These are phyloP conservation scores for Sindora glabra DNA, from an alignment of 306 rosid genomes.

Conservation along the genomic window DNA sequence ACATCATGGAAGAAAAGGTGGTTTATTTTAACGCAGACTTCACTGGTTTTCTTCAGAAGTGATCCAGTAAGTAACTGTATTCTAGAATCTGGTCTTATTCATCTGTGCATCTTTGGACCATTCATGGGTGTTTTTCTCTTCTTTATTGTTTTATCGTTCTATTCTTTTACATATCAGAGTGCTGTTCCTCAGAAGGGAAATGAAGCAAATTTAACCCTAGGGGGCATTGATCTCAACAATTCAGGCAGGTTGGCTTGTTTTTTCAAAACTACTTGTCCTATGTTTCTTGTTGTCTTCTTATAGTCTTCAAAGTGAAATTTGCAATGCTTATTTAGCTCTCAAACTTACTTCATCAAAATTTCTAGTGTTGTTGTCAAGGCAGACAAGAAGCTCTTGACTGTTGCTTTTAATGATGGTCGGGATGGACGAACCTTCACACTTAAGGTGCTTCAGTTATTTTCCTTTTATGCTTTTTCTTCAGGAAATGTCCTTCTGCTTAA, in stretches of 20 bases:
- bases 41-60: conserved; percentile 95
- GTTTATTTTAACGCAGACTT: conserved; percentile 87
- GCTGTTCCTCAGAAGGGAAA: conserved; percentile 65
- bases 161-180: conserved; percentile 39
- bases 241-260: conserved; percentile 97
- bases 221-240: conserved; percentile 99
- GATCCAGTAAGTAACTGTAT: conserved; percentile 78
- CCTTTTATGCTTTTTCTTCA: neutral
- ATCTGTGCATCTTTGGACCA: neutral
- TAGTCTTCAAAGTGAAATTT: neutral
- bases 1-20: conserved; percentile 99
- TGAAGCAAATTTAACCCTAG: conserved; percentile 93
- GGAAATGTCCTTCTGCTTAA: neutral
- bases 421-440: conserved; percentile 96
- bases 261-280: conserved; percentile 13
- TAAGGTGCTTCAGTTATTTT: conserved; percentile 52
- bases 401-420: conserved; percentile 87
- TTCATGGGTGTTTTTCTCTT: no score
- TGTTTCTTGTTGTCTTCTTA: conserved; percentile 6
- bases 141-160: neutral
- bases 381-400: conserved; percentile 93
- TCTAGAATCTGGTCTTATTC: conserved; percentile 3
- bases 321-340: conserved; percentile 22
- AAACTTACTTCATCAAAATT: conserved; percentile 21
- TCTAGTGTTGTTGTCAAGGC: conserved; percentile 85